Evolutionary conservation across 495 filamentous ascomycete genomes (phyloP).

Genomic region (Podospora fimiseda): DNA sequence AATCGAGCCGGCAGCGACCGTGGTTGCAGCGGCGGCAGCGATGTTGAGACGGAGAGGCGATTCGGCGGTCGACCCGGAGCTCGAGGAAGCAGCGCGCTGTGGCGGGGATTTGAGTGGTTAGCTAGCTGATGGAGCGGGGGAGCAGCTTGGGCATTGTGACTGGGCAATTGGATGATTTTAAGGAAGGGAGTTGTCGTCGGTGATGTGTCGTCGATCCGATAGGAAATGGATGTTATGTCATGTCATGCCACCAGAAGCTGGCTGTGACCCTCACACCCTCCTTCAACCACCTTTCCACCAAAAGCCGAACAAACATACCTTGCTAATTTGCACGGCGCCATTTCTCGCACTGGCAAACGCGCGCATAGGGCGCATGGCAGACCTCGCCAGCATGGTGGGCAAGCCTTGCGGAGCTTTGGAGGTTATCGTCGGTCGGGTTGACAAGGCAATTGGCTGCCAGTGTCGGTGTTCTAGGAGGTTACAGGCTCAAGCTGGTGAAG

Average conservation of each 20-base stretch:
- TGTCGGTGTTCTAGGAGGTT: conserved; percentile 27
- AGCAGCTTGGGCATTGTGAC: conserved; percentile 2
- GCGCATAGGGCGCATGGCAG: conserved; percentile 74
- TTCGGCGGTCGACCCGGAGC: conserved; percentile 49
- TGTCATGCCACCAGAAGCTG: conserved; percentile 4
- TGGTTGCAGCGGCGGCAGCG: conserved; percentile 75
- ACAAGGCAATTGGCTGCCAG: conserved; percentile 37
- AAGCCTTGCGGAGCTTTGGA: conserved; percentile 41
- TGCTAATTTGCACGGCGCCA: conserved; percentile 51
- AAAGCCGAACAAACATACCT: conserved; percentile 44
- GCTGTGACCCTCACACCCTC: background rate
- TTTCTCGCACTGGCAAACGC: conserved; percentile 64
- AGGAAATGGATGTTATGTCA: no score
- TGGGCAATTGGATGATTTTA: conserved; percentile 8
- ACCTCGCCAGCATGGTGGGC: conserved; percentile 79
- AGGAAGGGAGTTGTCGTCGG: conserved; percentile 8
- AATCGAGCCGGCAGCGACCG: conserved; percentile 76
- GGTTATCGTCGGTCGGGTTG: conserved; percentile 26
- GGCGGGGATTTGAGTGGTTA: conserved; percentile 13
- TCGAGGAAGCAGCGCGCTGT: conserved; percentile 58
- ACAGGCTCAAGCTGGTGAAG: conserved; percentile 24
- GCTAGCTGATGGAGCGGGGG: conserved; percentile 11
- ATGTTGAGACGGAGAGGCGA: conserved; percentile 65
- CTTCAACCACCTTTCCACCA: conserved; percentile 5
- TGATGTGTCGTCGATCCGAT: conserved; percentile 1